phyloP scores from a whole-genome alignment of 306 rosid species.

The Castanea crenata region DNA sequence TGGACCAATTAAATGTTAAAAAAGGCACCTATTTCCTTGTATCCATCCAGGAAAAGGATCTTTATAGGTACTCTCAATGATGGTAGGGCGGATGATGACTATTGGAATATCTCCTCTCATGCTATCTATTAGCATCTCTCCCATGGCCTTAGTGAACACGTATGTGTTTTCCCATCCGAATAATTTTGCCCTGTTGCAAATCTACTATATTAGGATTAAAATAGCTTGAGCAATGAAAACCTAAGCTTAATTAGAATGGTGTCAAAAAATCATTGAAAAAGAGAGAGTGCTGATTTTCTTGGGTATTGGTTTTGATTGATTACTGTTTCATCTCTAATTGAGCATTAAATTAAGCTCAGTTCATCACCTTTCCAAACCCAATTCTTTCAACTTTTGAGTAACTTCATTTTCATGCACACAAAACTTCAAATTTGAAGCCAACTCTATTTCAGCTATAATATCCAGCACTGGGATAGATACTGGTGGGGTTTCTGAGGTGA shows the following conservation, averaged over 20 bases:
- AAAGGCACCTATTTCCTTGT: conserved; percentile 44
- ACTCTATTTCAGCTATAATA: conserved; percentile 35
- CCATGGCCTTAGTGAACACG: conserved; percentile 60
- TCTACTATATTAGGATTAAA: no score
- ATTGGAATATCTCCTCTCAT: conserved; percentile 48
- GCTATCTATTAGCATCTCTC: conserved; percentile 46
- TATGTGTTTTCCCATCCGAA: conserved; percentile 58
- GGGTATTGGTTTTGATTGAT: no score
- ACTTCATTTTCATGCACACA: conserved; percentile 19
- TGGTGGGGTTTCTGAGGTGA: conserved; percentile 8
- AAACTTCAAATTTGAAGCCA: conserved; percentile 28
- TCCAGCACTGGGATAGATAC: conserved; percentile 11
- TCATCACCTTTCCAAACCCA: conserved; percentile 42
- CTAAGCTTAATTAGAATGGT: no score
- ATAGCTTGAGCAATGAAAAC: no score
- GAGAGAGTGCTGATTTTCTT: no score
- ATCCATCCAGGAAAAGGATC: conserved; percentile 65
- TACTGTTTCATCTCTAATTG: no score
- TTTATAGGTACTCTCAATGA: conserved; percentile 48
- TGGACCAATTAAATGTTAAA: neutral
- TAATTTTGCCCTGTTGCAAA: conserved; percentile 29
- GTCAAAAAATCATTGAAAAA: no score
- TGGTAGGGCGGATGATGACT: conserved; percentile 45
- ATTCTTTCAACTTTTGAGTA: conserved; percentile 48
- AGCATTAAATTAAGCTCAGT: no score